phyloP scores from a whole-genome alignment of 805 yeast species.

The Cephaloascus fragrans region DNA sequence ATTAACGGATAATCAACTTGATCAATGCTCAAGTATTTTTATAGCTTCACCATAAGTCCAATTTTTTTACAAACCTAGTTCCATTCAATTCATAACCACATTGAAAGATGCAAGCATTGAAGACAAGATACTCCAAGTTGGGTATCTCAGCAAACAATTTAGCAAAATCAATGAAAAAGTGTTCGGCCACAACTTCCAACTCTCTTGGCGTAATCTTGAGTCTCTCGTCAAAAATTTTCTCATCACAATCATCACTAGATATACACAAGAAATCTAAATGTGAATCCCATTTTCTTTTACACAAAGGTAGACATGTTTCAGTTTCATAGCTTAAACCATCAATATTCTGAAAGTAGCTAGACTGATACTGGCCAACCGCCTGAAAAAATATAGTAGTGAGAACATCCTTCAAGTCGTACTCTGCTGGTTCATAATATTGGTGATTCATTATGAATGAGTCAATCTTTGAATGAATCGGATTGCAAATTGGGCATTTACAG shows the following conservation, averaged over 20 bases:
- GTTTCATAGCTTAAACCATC: not conserved
- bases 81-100: not conserved
- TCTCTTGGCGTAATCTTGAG: not conserved
- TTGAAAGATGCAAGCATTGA: not conserved
- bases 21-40: no score
- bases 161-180: not conserved
- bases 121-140: not conserved
- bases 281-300: not conserved
- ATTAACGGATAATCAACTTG: no score
- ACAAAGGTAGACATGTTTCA: not conserved
- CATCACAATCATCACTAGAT: not conserved
- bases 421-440: slow-evolving; percentile 39
- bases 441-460: slow-evolving; percentile 60
- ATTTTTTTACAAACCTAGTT: not conserved
- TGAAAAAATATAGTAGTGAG: slow-evolving; percentile 50
- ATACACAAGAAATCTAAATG: not conserved
- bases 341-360: not conserved
- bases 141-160: not conserved
- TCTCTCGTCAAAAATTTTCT: no score
- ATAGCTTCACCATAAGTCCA: no score
- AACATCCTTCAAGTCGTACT: slow-evolving; percentile 46
- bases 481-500: slow-evolving; percentile 54
- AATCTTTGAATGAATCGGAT: slow-evolving; percentile 32
- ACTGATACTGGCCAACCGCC: slow-evolving; percentile 22
- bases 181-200: not conserved